Conservation (phyloP, 176 grass and related monocot species). For the Rhipidocladum racemiflorum region DNA sequence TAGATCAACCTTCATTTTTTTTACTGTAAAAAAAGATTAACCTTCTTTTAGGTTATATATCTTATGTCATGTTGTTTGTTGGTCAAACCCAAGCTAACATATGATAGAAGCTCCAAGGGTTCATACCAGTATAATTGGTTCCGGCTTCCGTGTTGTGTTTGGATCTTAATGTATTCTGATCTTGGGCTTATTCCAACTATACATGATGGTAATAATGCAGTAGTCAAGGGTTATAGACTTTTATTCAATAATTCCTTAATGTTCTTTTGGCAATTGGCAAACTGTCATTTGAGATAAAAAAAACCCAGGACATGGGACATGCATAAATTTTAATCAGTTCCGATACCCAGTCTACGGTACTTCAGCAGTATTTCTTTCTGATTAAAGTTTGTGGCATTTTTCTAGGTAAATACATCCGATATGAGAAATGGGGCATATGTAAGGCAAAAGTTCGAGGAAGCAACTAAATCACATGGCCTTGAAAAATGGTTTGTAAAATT, state of each 20-base stretch:
- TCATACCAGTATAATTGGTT: not conserved
- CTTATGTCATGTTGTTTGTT: not conserved
- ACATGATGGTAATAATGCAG: not conserved
- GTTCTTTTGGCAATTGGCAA: not conserved
- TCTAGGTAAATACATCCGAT: conserved; percentile 91
- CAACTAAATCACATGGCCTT: conserved; percentile 81
- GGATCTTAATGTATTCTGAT: not conserved
- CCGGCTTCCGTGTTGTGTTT: not conserved
- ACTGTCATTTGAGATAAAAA: not conserved
- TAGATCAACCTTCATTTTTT: not conserved
- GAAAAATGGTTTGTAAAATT: conserved; percentile 68
- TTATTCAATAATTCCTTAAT: too few relatives aligned
- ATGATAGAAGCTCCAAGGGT: not conserved
- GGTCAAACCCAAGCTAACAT: not conserved
- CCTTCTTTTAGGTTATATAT: not conserved
- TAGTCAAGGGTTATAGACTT: not conserved
- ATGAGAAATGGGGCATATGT: conserved; percentile 84
- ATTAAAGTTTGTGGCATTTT: conserved; percentile 21
- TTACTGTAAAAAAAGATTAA: not conserved
- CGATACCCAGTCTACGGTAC: not conserved
- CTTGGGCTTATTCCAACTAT: not conserved
- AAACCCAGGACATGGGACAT: not conserved
- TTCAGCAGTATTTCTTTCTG: conserved; percentile 8
- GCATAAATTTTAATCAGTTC: not conserved
- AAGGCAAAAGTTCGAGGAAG: conserved; percentile 80